These are phyloP conservation scores for Polychytrium aggregatum DNA, from an alignment of 192 early-diverging fungal genomes.

Conservation along the genomic window DNA sequence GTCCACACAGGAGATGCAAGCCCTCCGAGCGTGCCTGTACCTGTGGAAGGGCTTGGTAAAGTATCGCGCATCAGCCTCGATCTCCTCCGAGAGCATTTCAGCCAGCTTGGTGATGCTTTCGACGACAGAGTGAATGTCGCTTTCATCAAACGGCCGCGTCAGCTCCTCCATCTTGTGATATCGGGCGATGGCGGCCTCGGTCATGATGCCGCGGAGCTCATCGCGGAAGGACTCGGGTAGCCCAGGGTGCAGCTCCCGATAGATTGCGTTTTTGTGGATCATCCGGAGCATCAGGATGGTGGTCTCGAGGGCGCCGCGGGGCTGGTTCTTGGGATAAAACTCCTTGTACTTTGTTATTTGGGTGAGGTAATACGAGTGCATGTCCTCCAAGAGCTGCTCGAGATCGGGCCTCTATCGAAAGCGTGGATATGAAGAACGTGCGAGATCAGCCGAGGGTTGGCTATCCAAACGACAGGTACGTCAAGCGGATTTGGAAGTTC, in stretches of 20 bases:
- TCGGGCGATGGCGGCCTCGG: conserved; percentile 21
- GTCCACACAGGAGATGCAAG: too few relatives aligned
- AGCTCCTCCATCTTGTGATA: conserved; percentile 37
- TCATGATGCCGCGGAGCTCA: conserved; percentile 19
- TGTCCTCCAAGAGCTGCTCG: conserved; percentile 29
- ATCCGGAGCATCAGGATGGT: conserved; percentile 41
- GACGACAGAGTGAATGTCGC: conserved; percentile 31
- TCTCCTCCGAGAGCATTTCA: conserved; percentile 38
- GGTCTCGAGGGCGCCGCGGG: conserved; percentile 29
- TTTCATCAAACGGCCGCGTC: conserved; percentile 34
- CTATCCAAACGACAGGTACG: too few relatives aligned
- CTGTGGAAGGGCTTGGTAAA: too few relatives aligned
- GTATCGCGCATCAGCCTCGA: conserved; percentile 39
- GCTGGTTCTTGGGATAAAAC: conserved; percentile 42
- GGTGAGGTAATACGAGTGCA: conserved; percentile 33
- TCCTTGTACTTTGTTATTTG: conserved; percentile 45
- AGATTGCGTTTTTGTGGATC: conserved; percentile 33
- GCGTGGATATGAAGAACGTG: too few relatives aligned
- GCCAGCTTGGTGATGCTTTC: conserved; percentile 36
- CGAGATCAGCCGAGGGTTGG: too few relatives aligned
- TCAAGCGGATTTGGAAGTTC: too few relatives aligned
- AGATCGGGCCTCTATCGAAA: conserved; percentile 18
- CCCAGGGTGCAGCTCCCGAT: conserved; percentile 29
- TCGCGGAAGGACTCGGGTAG: conserved; percentile 32
- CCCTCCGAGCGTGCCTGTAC: too few relatives aligned